Percentiles rank a stretch among this genome's conserved stretches.
Evolutionary conservation across 1,284 basidiomycete species (phyloP).

Genomic region (Hypsizygus ulmarius): DNA sequence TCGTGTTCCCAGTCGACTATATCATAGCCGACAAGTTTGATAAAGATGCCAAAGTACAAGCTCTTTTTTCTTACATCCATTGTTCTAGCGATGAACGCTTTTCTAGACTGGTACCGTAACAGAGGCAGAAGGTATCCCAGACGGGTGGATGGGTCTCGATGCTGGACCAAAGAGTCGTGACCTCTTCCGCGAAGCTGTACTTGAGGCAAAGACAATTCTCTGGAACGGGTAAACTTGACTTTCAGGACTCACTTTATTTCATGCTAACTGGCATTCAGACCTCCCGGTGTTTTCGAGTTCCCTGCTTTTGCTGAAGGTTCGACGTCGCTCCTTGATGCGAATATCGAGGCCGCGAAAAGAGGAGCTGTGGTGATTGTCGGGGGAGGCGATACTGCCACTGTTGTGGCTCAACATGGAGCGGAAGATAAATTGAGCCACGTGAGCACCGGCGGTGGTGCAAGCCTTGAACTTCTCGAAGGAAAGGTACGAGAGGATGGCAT

Average conservation of each 20-base stretch:
- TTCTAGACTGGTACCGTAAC: conserved; percentile 72
- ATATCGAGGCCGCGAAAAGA: conserved; percentile 82
- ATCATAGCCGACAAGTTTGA: conserved; percentile 94
- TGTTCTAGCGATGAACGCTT: neutral
- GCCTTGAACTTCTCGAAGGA: conserved; percentile 94
- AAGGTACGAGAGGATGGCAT: conserved; percentile 57
- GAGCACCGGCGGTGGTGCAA: conserved; percentile 95
- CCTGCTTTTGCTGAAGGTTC: conserved; percentile 88
- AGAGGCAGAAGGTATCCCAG: conserved; percentile 85
- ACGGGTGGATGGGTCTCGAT: conserved; percentile 95
- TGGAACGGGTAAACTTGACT: conserved; percentile 82
- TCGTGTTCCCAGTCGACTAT: conserved; percentile 96
- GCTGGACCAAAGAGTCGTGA: conserved; percentile 80
- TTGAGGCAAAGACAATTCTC: conserved; percentile 93
- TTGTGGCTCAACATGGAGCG: conserved; percentile 78
- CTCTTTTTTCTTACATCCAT: neutral
- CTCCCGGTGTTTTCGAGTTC: conserved; percentile 98
- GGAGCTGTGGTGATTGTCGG: conserved; percentile 94
- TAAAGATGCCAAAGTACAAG: conserved; percentile 80
- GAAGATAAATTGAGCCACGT: conserved; percentile 95
- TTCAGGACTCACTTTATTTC: neutral
- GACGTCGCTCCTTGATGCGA: conserved; percentile 81
- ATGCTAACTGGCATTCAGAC: conserved; percentile 41
- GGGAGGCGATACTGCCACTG: conserved; percentile 91
- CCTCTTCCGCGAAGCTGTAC: conserved; percentile 78